Evolutionary conservation across 768 basidiomycete genomes (phyloP), one percentile per base, ranked within the genome.

Genomic region (Mycena floridula): DNA sequence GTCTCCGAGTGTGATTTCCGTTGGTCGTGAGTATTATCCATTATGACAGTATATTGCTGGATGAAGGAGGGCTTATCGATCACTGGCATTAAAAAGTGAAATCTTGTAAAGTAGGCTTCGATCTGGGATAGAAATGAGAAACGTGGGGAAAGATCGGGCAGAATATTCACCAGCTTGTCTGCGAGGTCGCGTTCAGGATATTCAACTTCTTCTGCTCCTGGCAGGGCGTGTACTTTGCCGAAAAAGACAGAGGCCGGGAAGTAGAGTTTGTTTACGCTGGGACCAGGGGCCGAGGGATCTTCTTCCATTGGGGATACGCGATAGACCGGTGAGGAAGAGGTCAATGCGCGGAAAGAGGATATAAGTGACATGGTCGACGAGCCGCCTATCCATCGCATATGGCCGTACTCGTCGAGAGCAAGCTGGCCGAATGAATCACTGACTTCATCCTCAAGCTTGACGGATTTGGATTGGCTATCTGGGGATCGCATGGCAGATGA

Each of bases 311-410:
- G 86, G 7, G 88, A 90, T 45, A 85, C 77, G 47, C 85, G 85
- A 57, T 84, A 77, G 18, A 85, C 66, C 5, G 85, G 85, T 24
- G 81, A 80, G 36, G 66, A 66, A 5, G 84, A 76, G 20, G 85
- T 88, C 50, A 84, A 64, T 37, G 84, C 79, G 49, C 78, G 80
- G 69, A 92, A 91, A 4, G 88, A 89, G 58, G 91, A 89, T 39
- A 92, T 89, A 53, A 92, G 75, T 5, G 89, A 88, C 89, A 92
- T 90, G 18, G 89, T 89, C 13, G 89, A 91, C 4, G 90, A 91
- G 42, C 89, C 86, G 32, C 89, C 89, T 54, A 92, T 91, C 89
- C 89, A 92, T 47, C 89, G 80, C 76, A 88, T 81, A 62, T 90
- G 88, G 25, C 89, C 89, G 52, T 90, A 85, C 59, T 91, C 90